A percentile compares a stretch with the other conserved stretches of the same genome.
phyloP scores from a whole-genome alignment of 2,329 filamentous ascomycete species.

The Xylaria sp. region DNA sequence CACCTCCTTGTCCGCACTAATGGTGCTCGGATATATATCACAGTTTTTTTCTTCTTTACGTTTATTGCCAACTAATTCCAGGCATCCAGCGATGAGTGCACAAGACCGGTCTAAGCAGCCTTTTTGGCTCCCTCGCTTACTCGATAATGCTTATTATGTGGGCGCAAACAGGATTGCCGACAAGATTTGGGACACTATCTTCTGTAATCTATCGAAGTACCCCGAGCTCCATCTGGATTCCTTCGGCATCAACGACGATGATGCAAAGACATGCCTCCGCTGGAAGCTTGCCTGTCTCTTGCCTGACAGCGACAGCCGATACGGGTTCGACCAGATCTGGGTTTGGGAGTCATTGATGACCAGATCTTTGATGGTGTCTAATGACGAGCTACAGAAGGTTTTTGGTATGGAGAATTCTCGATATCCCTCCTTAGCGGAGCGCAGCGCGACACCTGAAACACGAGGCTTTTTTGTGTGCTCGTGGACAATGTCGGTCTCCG shows the following conservation, averaged over 20 bases:
- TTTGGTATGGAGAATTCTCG: conserved; percentile 4
- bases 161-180: background rate
- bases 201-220: conserved; percentile 14
- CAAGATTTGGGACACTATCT: conserved; percentile 1
- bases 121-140: background rate
- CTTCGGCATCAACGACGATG: conserved; percentile 2
- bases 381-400: conserved; percentile 11
- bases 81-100: background rate
- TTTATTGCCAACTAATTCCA: background rate
- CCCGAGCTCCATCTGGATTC: background rate
- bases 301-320: conserved; percentile 2
- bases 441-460: background rate
- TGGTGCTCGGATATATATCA: background rate
- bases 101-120: background rate
- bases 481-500: conserved; percentile 7
- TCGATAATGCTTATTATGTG: conserved; percentile 5
- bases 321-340: conserved; percentile 1
- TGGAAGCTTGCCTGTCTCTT: conserved; percentile 19
- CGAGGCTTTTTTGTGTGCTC: conserved; percentile 20
- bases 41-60: background rate
- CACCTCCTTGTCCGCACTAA: background rate
- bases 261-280: background rate
- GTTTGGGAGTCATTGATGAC: conserved; percentile 8
- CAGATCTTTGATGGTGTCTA: conserved; percentile 5
- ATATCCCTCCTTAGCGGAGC: background rate